Evolutionary conservation across 352 stramenopile genomes (phyloP), one percentile per base, ranked within the genome.

Genomic region (Phytophthora pseudosyringae): DNA sequence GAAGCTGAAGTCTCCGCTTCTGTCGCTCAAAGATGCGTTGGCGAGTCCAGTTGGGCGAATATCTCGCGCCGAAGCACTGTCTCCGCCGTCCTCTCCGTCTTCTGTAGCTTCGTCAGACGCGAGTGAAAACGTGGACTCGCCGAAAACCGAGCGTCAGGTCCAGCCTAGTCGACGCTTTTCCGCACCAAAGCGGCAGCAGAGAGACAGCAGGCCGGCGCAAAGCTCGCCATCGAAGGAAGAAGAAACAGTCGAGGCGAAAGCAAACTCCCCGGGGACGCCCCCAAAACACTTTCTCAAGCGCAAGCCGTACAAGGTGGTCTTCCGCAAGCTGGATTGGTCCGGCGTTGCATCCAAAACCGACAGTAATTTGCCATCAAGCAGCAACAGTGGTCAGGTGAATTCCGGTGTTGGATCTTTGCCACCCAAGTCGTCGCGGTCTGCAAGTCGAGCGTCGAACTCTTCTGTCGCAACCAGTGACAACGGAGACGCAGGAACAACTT

Each of bases 261-360:
- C 21, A 8, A 71, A 59, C 16, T 69, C 36, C 1, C 13, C 36
- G 9, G 35, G 12, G 43, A 39, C 46, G 25, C 62, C 48, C 21
- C 31, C 56, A 13, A 67, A 59, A 41, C 52, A 62, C 7, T 91
- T 91, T 52, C 69, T 91, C 32, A 88, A 83, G 56, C 78, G 80
- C n/a, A 91, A 91, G 43, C 82, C 75, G 13, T 84, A 84, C 67
- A 84, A 88, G 56, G 72, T 89, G 18, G 80, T 91, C 5, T 89
- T 91, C 36, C 65, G 74, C 38, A 85, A 84, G 36, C 51, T 89
- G 4, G 74, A 91, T 46, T 91, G 80, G 82, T 87, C 80, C 0
- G 62, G 58, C 4, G 76, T 91, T 39, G n/a, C 54, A 2, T 70
- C 82, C 13, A 87, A 88, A 64, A 91, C 80, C 1, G 75, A 87